Evolutionary conservation across 148 eudicot genomes (phyloP), one percentile per base, ranked within the genome.

Genomic region (Polygonum aviculare): DNA sequence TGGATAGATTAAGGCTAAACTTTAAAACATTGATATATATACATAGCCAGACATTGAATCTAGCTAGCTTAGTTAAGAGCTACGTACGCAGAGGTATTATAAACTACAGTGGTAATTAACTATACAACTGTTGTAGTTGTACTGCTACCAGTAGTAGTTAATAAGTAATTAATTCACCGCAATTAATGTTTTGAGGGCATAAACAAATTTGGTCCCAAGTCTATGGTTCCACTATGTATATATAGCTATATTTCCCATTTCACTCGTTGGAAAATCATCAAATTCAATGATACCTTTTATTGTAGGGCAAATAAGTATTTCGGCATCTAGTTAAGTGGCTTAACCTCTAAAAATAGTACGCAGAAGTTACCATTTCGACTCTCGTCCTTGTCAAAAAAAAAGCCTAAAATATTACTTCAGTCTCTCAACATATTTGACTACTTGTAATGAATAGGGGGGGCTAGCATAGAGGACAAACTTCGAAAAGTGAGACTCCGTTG

Each of bases 191-290:
- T 62, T 62, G 69, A 62, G 69, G 69, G 69, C 38, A 62, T 62
- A 62, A 62, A 62, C 26, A 26, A 31, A 26, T 62, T 62, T 62
- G 69, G 69, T 62, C 69, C 69, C 69, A 62, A 62, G 16, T 62
- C 69, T 62, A 62, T 12, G 31, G 33, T 59, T 59, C 65, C 65
- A 7, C 33, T 21, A 19, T 5, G 8, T 12, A 31, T 62, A 26
- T 33, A 31, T 62, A 26, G 39, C 31, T 26, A 26, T 26, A 62
- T 62, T 11, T 62, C 22, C 31, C 38, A 26, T 62, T 62, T 62
- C 69, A 62, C 65, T 59, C 65, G 31, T 31, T 33, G 15, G 36
- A 31, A n/a, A 54, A 54, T 54, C 22, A 54, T 54, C 65, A 59
- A 59, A 22, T 59, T 59, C 65, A 59, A 59, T 59, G 22, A 21